Base-by-base conservation (phyloP, 441 rosid species). In the Syzygium malaccense region DNA sequence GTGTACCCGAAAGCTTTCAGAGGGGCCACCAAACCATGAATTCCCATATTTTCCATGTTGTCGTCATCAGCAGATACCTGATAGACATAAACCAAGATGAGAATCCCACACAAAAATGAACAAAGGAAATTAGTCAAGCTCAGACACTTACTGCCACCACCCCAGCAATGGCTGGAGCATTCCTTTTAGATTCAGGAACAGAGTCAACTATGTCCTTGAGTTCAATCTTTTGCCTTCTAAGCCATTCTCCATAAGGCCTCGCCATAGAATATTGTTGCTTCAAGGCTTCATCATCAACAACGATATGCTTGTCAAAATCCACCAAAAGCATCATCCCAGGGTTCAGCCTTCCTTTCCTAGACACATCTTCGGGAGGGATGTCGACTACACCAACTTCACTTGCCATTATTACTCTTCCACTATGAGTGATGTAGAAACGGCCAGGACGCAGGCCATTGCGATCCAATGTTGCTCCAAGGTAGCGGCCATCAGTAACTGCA, bases 281-380 rank as follows among this genome's bases (percentile, higher is more conserved):
- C 92, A 98, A 91, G 88, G 98, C 99, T 53, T 97, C 97, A 80
- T 98, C 99, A 85, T 98, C 99, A 25, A 98, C 99, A 91, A 98
- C 99, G 87, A 93, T 90, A 90, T 96, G 99, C 89, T 98, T 98
- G 90, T 98, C 98, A 90, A 97, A 98, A 91, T 98, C 99, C 66
- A 98, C 99, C 92, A 98, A 93, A 90, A 98, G 99, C 99, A 98
- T 97, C 99, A 98, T 98, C 86, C 99, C 99, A 53, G 99, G 99
- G 92, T 97, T 98, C 66, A 98, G 97, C 92, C 99, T 96, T 92
- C 99, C 99, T 93, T 98, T 98, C 87, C 97, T 95, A 71, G 95
- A 94, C 83, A 98, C 98, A 93, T 98, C 99, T 93, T 95, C 98
- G 6, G 99, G 98, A 23, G 97, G 95, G 87, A 97, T 95, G 91